Base-by-base conservation (phyloP, 176 grass and related monocot genomes). In the Zoysia pacifica region DNA sequence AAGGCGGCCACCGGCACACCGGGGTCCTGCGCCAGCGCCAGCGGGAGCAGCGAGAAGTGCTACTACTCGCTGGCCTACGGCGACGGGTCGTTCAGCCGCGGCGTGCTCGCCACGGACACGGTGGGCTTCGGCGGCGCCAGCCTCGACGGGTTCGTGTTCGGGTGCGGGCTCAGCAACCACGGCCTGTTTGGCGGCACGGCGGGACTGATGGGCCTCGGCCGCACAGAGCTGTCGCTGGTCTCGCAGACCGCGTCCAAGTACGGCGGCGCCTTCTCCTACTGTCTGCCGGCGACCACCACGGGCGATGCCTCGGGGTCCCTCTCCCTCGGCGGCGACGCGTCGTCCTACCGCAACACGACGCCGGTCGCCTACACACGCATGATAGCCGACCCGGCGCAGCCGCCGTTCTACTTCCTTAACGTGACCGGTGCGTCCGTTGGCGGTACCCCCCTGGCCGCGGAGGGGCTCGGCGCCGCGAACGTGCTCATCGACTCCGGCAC, bases 351-450 rank as follows among this genome's bases (percentile, higher is more conserved):
- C 52, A 94, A 94, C 76, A 80, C 53, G 48, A 93, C 86, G 7
- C 67, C 90, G 0, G 42, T 98, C 19, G 70, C 81, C 0, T 94
- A 94, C 83, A 98, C 92, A 16, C 87, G 90, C 72, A 90, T 98
- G 92, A 83, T 98, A 52, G 72, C 75, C 58, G 95, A 98, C 74
- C 86, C 95, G 1, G 69, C 75, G 56, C 86, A 91, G 88, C 79
- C 87, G 19, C 92, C 92, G 2, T 94, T 91, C 89, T 98, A 98
- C 78, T 98, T 94, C 89, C 66, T 94, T 60, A 94, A 98, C 90
- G 48, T 94, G 2, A 98, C 92, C 7, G 90, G 88, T 35, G 72
- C 84, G 74, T 64, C 78, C 65, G 88, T 98, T 44, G 95, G 86
- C 5, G 86, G 84, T 0, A 15, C 83, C 10, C 42, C 73, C 3